These are phyloP conservation scores for Aureobasidium melanogenum DNA, from an alignment of 2,329 filamentous ascomycete species.

Conservation along the genomic window DNA sequence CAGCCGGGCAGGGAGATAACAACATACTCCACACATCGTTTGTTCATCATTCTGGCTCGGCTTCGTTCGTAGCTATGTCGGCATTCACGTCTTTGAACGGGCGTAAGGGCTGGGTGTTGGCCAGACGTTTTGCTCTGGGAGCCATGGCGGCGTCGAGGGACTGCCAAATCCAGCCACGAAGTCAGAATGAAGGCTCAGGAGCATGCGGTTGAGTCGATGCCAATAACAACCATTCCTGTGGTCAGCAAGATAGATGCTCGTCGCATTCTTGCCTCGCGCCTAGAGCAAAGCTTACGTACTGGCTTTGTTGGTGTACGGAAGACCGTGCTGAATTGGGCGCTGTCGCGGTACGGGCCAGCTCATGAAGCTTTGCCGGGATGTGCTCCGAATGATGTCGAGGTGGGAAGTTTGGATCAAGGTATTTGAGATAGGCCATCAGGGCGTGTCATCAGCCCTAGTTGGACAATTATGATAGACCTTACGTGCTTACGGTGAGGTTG, in stretches of 20 bases:
- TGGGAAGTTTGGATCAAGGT: not conserved
- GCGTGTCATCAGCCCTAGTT: not conserved
- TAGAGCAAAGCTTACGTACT: not conserved
- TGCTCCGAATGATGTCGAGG: not conserved
- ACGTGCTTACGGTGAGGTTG: not conserved
- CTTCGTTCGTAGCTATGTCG: not conserved
- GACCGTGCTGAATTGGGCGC: not conserved
- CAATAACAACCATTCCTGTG: not conserved
- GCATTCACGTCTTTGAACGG: not conserved
- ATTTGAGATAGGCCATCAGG: not conserved
- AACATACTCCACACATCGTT: not conserved
- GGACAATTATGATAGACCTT: not conserved
- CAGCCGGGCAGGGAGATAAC: not conserved
- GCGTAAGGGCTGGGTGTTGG: not conserved
- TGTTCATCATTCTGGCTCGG: not conserved
- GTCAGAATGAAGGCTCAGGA: not conserved
- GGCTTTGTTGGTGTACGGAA: not conserved
- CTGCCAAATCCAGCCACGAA: not conserved
- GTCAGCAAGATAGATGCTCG: not conserved
- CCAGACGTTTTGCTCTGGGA: not conserved
- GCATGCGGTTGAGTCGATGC: not conserved
- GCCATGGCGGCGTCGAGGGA: not conserved
- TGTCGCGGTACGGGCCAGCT: conserved; percentile 4
- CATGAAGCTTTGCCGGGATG: not conserved
- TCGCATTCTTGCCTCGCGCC: not conserved